Evolutionary conservation across 768 basidiomycete genomes (phyloP), one percentile per base, ranked within the genome.

Genomic region (Boletus sp.): DNA sequence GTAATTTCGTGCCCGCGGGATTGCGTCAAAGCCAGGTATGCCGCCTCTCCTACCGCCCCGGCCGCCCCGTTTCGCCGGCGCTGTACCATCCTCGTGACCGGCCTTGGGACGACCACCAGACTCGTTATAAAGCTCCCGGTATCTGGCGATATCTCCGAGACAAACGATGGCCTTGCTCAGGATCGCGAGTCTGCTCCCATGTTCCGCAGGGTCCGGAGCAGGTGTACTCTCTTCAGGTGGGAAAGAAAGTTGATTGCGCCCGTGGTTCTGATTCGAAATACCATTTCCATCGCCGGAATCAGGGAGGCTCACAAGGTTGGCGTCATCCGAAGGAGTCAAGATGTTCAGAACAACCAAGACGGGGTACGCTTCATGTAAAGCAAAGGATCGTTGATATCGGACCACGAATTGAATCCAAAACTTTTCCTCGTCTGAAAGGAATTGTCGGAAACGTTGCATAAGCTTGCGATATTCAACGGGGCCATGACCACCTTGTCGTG

Each of bases 101-200:
- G 83, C 86, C 63, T 78, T 82, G 17, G 86, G 79, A 51, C 87
- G 78, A 24, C 86, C 80, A 30, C 83, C 80, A 49, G 79, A 73
- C 60, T 93, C 92, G 65, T 86, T 90, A 65, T 96, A 97, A 41
- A 89, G 84, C 65, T 98, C 95, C 55, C 88, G 81, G 73, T 99
- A 99, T 41, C 97, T 82, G 57, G 94, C 91, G 47, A 99, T 87
- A 67, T 99, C 97, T 11, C 97, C 97, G 9, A 95, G 80, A 70
- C 90, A 96, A 18, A 98, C 86, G 52, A 99, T 76, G 8, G 89
- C 86, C 75, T 96, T 97, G 75, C 87, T 89, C 42, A 94, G 75
- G 44, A 91, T 85, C 10, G 84, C 82, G n/a, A 95, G 76, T 55
- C 86, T 82, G 57, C 78, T 78, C 55, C 82, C 81, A 50, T 82